Evolutionary conservation across 805 yeast genomes (phyloP).

Genomic region (Wickerhamiella bombiphila): DNA sequence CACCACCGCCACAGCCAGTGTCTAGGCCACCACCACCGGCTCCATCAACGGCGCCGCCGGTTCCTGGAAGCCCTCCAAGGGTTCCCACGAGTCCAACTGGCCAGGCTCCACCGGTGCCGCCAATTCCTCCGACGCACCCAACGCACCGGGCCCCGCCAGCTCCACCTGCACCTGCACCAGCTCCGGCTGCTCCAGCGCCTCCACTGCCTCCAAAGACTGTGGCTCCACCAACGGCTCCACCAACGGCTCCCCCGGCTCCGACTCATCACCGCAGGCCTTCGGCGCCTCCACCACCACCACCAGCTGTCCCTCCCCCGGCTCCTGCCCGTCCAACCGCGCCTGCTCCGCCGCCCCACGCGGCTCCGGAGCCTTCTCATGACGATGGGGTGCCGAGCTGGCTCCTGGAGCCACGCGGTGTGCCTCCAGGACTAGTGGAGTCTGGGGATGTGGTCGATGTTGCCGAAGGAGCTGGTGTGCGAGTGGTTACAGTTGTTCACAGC

Average conservation of each 20-base stretch:
- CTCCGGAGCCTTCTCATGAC: constrained; percentile 24
- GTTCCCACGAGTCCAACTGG: background rate
- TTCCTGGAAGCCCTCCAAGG: constrained; percentile 4
- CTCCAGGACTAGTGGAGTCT: constrained; percentile 40
- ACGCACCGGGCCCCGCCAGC: constrained; percentile 2
- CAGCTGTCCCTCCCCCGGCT: constrained; percentile 12
- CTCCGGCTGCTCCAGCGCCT: constrained; percentile 11
- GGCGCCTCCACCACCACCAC: constrained; percentile 19
- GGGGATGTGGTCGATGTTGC: constrained; percentile 40
- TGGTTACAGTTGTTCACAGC: constrained; percentile 55
- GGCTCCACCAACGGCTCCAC: constrained; percentile 6
- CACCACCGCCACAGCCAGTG: constrained; percentile 3
- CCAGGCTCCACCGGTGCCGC: constrained; percentile 1
- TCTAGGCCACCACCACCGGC: background rate
- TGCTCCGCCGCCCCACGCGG: constrained; percentile 11
- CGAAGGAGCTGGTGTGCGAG: constrained; percentile 51
- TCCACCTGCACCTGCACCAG: constrained; percentile 8
- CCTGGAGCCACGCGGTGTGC: constrained; percentile 39
- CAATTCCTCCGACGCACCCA: constrained; percentile 10
- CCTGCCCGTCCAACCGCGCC: background rate
- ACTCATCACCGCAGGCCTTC: no score
- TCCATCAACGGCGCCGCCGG: constrained; percentile 4
- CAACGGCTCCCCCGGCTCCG: constrained; percentile 3
- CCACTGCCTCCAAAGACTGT: constrained; percentile 8
- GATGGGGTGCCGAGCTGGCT: constrained; percentile 51